A percentile compares a stretch with the other conserved stretches of the same genome.
Evolutionary conservation across 768 basidiomycete species (phyloP).

Genomic region (Boletus rex-veris): DNA sequence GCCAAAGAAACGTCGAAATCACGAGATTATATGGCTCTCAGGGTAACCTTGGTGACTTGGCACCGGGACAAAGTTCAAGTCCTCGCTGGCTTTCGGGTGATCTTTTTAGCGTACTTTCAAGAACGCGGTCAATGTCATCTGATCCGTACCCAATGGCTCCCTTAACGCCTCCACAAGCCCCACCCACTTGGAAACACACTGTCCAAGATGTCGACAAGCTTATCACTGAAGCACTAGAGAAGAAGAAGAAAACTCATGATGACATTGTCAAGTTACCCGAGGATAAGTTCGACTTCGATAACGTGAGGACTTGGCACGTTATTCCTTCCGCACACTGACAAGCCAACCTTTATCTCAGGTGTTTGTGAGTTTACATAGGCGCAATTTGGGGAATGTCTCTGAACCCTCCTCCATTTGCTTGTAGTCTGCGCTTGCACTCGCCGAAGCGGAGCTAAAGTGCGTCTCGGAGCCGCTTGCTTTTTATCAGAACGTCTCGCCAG

Average conservation of each 20-base stretch:
- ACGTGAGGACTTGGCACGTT: conserved; percentile 44
- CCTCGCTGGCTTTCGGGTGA: too few species aligned
- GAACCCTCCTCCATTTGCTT: conserved; percentile 13
- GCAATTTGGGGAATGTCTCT: not conserved
- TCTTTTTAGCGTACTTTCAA: not conserved
- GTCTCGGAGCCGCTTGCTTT: conserved; percentile 61
- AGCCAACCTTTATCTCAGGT: conserved; percentile 42
- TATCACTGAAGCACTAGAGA: conserved; percentile 56
- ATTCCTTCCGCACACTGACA: not conserved
- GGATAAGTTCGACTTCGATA: conserved; percentile 60
- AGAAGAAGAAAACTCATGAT: conserved; percentile 54
- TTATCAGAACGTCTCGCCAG: conserved; percentile 75
- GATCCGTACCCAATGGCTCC: conserved; percentile 35
- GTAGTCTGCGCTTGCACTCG: conserved; percentile 57
- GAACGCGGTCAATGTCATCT: not conserved
- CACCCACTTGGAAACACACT: conserved; percentile 66
- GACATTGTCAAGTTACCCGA: conserved; percentile 54
- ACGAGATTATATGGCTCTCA: too few species aligned
- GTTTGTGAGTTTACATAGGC: conserved; percentile 51
- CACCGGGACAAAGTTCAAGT: too few species aligned
- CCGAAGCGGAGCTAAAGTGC: conserved; percentile 52
- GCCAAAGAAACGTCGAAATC: too few species aligned
- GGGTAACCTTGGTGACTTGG: too few species aligned
- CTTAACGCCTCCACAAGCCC: conserved; percentile 59
- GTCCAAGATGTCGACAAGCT: conserved; percentile 55